Conservation (phyloP, 805 yeast genomes). For the Kuraishia cidri region DNA sequence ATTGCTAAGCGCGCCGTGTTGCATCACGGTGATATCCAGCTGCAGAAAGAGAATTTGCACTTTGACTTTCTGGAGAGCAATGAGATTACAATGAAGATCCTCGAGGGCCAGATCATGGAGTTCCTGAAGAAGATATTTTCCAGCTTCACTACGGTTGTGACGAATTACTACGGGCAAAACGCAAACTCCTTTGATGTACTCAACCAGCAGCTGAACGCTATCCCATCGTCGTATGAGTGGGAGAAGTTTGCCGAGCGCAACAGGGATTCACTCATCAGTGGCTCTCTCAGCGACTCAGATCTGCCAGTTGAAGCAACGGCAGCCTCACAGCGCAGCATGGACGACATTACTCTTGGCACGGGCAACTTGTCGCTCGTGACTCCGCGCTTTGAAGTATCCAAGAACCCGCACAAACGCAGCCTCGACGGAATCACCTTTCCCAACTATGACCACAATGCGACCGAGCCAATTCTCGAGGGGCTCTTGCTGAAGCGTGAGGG, state of each 20-base stretch:
- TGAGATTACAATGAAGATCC: slow-evolving; percentile 27
- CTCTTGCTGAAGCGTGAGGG: slow-evolving; percentile 34
- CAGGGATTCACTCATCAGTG: slow-evolving; percentile 20
- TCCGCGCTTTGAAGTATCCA: slow-evolving; percentile 1
- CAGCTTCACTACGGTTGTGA: slow-evolving; percentile 17
- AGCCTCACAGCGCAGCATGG: no score
- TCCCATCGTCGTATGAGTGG: slow-evolving; percentile 37
- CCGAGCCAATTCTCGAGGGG: slow-evolving; percentile 39
- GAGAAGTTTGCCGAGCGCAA: slow-evolving; percentile 23
- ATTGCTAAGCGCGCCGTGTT: slow-evolving; percentile 26
- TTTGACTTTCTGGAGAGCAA: slow-evolving; percentile 30
- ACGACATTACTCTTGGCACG: neutral
- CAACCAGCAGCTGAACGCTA: slow-evolving; percentile 18
- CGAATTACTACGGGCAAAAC: slow-evolving; percentile 18
- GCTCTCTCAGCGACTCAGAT: slow-evolving; percentile 7
- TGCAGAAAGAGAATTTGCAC: slow-evolving; percentile 34
- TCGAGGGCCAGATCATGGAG: slow-evolving; percentile 33
- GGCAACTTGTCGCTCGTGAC: neutral
- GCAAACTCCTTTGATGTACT: slow-evolving; percentile 19
- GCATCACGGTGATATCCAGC: slow-evolving; percentile 27
- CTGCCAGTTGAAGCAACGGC: neutral
- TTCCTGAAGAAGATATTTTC: slow-evolving; percentile 28
- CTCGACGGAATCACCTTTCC: slow-evolving; percentile 24
- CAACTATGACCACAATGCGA: slow-evolving; percentile 27
- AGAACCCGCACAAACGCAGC: slow-evolving; percentile 22